Base-by-base conservation (phyloP, 2,329 filamentous ascomycete genomes). In the Gliomastix tumulicola region DNA sequence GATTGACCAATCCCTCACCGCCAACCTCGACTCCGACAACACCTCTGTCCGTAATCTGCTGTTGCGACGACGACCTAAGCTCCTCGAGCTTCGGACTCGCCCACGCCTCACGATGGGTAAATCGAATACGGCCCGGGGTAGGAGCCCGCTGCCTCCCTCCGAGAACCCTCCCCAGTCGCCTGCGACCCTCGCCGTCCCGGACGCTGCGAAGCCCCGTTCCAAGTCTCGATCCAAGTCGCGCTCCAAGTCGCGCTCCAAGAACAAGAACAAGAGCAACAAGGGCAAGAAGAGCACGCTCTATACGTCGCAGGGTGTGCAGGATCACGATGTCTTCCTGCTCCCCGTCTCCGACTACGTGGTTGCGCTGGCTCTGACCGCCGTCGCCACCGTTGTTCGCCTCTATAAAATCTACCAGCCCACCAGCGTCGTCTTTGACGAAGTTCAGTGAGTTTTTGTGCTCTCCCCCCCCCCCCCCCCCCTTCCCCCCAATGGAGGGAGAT, bases 391-490 rank as follows among this genome's bases (percentile, higher is more conserved):
- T 46, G 87, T 98, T 47, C 85, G 92, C 46, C 66, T 97, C 45
- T 98, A 94, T 71, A 82, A 88, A 55, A 96, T 98, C 66, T 96
- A 94, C 60, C 88, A 96, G 60, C 92, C 92, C 39, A 84, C 80
- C 54, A 96, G 89, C 53, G 92, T 98, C 43, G 92, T 98, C 48
- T 98, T 98, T 60, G 92, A 98, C 62, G 92, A 98, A 69, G 92
- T 98, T 60, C 92, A 98, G 88, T 95, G 78, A 60, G 88, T 80
- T 33, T 4, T 38, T 13, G 13, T 20, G 21, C 18, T 30, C 20
- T 18, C 5, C 30, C 5, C 32, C 23, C 19, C 20, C 21, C 11
- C 10, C 34, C n/a, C n/a, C n/a, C n/a, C n/a, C n/a, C n/a, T n/a
- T n/a, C n/a, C n/a, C n/a, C n/a, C n/a, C n/a, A n/a, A n/a, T n/a